Evolutionary conservation across 441 rosid genomes (phyloP).

Genomic region (Flueggea neowawraea): DNA sequence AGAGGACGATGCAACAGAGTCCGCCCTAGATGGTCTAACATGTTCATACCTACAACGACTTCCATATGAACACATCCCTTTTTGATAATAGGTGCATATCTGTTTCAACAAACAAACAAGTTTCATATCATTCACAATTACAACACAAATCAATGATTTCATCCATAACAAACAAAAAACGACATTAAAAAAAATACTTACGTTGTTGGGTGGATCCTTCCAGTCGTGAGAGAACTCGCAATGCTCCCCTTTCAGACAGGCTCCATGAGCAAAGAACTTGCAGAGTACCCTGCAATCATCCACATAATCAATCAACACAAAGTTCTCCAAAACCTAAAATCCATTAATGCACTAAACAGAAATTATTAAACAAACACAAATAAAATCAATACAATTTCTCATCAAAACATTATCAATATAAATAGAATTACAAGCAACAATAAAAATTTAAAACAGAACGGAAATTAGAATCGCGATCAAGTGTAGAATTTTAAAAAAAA

Average conservation of each 20-base stretch:
- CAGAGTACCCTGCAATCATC: constrained; percentile 60
- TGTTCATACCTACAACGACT: constrained; percentile 90
- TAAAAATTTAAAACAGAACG: no score
- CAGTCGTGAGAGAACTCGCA: constrained; percentile 94
- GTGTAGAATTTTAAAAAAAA: no score
- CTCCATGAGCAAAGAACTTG: constrained; percentile 92
- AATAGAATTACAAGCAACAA: no score
- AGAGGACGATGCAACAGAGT: constrained; percentile 53
- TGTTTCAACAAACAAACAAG: constrained; percentile 21
- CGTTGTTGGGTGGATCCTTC: constrained; percentile 87
- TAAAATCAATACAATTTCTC: no score
- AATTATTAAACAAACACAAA: no score
- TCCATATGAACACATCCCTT: constrained; percentile 83
- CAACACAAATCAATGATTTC: not conserved
- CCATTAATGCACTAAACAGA: no score
- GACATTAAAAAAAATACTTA: constrained; percentile 16
- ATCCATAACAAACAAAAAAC: no score
- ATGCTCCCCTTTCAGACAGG: constrained; percentile 94
- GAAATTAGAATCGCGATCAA: no score
- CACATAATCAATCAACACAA: not conserved
- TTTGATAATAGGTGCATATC: constrained; percentile 91
- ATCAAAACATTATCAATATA: no score
- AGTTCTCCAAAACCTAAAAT: not conserved
- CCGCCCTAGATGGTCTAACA: constrained; percentile 52
- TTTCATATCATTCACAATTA: not conserved